Evolutionary conservation across 2,329 filamentous ascomycete species (phyloP).

Genomic region (Penicillium sp.): DNA sequence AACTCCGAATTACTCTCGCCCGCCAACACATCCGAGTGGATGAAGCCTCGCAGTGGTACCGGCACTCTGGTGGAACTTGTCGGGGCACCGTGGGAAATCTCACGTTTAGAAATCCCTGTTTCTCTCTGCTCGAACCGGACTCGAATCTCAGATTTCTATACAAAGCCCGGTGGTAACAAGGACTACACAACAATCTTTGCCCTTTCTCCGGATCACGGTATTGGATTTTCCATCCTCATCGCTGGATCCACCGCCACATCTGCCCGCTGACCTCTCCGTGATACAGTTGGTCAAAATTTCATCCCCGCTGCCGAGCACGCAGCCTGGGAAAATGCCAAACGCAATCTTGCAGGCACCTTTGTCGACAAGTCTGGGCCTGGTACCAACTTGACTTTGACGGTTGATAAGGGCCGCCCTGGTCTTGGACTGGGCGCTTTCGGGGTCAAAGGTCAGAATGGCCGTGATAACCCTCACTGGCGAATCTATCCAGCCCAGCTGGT

Average conservation of each 20-base stretch:
- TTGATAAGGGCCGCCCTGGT: slow-evolving; percentile 2
- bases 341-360: slow-evolving; percentile 17
- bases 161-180: slow-evolving; percentile 17
- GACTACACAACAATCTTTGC: slow-evolving; percentile 19
- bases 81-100: slow-evolving; percentile 21
- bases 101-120: slow-evolving; percentile 15
- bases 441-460: not conserved
- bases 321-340: slow-evolving; percentile 12
- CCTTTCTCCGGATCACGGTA: slow-evolving; percentile 20
- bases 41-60: slow-evolving; percentile 22
- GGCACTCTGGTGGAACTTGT: slow-evolving; percentile 19
- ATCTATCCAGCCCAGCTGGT: slow-evolving; percentile 1
- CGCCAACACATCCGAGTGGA: slow-evolving; percentile 18
- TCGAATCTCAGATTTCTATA: slow-evolving; percentile 21
- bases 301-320: slow-evolving; percentile 19
- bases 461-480: not conserved
- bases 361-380: not conserved
- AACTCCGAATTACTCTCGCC: slow-evolving; percentile 17
- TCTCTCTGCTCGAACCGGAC: slow-evolving; percentile 19
- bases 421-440: slow-evolving; percentile 6
- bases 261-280: slow-evolving; percentile 17
- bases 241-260: slow-evolving; percentile 12
- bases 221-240: slow-evolving; percentile 18
- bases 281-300: slow-evolving; percentile 16
- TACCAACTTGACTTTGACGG: slow-evolving; percentile 5